Evolutionary conservation across 495 filamentous ascomycete species (phyloP).

Genomic region (Penicillium samsonianum): DNA sequence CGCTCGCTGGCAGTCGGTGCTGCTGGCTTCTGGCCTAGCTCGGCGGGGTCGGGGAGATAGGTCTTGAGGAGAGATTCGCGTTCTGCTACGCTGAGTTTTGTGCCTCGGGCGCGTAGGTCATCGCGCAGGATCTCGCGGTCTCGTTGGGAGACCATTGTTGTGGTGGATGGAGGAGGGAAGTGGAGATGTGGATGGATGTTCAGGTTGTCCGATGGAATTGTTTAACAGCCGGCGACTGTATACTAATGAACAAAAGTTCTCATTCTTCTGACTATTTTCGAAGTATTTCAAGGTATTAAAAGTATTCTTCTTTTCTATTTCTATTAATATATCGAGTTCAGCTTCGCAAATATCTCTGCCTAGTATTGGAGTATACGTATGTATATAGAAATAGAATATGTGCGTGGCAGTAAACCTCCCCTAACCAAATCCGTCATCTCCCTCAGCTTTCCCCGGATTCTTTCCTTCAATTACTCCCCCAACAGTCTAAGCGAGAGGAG

Average conservation of each 20-base stretch:
- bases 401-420: constrained; percentile 3
- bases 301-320: not conserved
- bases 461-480: constrained; percentile 7
- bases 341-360: not conserved
- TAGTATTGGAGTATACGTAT: too few species aligned
- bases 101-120: constrained; percentile 60
- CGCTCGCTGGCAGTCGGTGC: constrained; percentile 24
- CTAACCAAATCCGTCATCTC: not conserved
- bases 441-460: constrained; percentile 32
- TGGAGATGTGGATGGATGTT: constrained; percentile 5
- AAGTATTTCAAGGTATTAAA: not conserved
- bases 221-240: too few species aligned
- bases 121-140: constrained; percentile 63
- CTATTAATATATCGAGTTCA: not conserved
- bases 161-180: constrained; percentile 5
- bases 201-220: not conserved
- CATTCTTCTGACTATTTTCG: too few species aligned
- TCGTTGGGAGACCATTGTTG: constrained; percentile 54
- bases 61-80: constrained; percentile 71
- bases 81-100: constrained; percentile 61
- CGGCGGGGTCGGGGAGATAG: constrained; percentile 68
- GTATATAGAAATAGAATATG: not conserved
- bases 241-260: too few species aligned
- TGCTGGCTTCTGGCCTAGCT: constrained; percentile 23
- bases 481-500: not conserved